Base-by-base conservation (phyloP, 2,329 filamentous ascomycete genomes). In the Ustilaginoidea virens region DNA sequence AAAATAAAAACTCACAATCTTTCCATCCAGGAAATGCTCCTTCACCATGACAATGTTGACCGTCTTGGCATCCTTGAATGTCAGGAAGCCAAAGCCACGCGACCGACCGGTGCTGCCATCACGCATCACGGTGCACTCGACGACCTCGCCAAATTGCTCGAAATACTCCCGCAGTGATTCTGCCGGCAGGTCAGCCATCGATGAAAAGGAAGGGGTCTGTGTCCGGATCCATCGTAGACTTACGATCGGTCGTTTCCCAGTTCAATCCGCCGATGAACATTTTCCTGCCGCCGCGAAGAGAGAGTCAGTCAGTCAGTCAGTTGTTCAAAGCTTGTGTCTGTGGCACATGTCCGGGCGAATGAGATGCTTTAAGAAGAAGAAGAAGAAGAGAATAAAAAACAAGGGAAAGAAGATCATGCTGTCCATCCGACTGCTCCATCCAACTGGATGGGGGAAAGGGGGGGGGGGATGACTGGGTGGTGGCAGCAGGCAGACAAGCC, bases 21-120 rank as follows among this genome's bases (percentile, higher is more conserved):
- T 98, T 36, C 90, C 90, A 50, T 98, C 90, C 14, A 98, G 69
- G 44, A 87, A 92, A 53, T 98, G 90, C 52, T 98, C 90, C 58
- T 98, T 98, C 37, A 98, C 90, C 90, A 98, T 98, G 39, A 98
- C 90, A 41, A 85, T 92, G 51, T 98, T 98, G 40, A 98, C 90
- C 4, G 83, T 93, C 60, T 93, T 93, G 27, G 90, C 80, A 48
- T 98, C 90, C 51, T 82, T 92, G 65, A 98, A 98, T 0, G 90
- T 98, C 36, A 98, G 65, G 58, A 98, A 98, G 17, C 90, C 90
- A 45, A 98, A 98, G 15, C 90, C 90, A 55, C 90, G 74, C 17
- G 90, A 96, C 37, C 90, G 76, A 24, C 90, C 90, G 7, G 85
- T 92, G 28, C 81, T 80, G 36, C 85, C 86, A 55, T 98, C 90